Percentiles rank a stretch among this genome's conserved stretches.
phyloP scores from a whole-genome alignment of 306 rosid species.

The apple (Malus domestica) region ASM211411v1 NC_041793.1:2402501-2403000 shows the following conservation, averaged over 20 bases:
- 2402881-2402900: slow-evolving; percentile 46
- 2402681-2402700: not conserved
- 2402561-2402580: not conserved
- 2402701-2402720: not conserved
- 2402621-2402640: not conserved
- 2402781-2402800: not conserved
- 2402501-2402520: slow-evolving; percentile 67
- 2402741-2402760: not conserved
- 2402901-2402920: slow-evolving; percentile 78
- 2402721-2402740: not conserved
- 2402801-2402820: not conserved
- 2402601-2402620: not conserved
- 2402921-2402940: slow-evolving; percentile 90
- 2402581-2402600: not conserved
- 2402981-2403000: slow-evolving; percentile 58
- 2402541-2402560: slow-evolving; percentile 5
- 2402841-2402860: not conserved
- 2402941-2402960: slow-evolving; percentile 83
- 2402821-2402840: not conserved
- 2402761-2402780: not conserved
- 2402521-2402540: slow-evolving; percentile 44
- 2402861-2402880: not conserved
- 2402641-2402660: not conserved
- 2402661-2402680: not conserved
- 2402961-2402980: slow-evolving; percentile 39